Percentiles rank a stretch among this genome's conserved stretches.
These are phyloP conservation scores for Linderina pennispora DNA, from an alignment of 192 early-diverging fungal genomes.

Conservation along the genomic window DNA sequence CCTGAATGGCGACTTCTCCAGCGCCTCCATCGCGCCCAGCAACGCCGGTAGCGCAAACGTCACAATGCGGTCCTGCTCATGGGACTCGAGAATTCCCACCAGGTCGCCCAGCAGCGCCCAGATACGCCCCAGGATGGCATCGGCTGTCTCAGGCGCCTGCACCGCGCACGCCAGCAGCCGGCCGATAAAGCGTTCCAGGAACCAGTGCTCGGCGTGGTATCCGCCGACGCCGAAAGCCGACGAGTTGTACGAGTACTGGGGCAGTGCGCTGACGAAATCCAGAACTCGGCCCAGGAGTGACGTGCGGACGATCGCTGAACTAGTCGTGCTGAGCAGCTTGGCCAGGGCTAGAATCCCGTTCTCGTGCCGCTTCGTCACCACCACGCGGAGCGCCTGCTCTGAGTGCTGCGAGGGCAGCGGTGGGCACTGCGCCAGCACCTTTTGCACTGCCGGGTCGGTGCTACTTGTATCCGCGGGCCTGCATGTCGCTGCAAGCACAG, in stretches of 20 bases:
- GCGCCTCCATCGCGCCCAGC: slow-evolving; percentile 24
- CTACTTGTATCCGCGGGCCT: slow-evolving; percentile 2
- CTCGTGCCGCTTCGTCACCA: slow-evolving; percentile 32
- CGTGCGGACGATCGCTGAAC: slow-evolving; percentile 2
- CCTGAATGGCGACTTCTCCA: slow-evolving; percentile 24
- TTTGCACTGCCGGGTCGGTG: slow-evolving; percentile 14
- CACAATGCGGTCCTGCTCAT: slow-evolving; percentile 6
- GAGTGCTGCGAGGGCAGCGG: slow-evolving; percentile 3
- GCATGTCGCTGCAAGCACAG: slow-evolving; percentile 19
- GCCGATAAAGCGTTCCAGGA: slow-evolving; percentile 16
- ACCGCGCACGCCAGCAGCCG: slow-evolving; percentile 32
- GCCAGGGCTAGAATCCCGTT: slow-evolving; percentile 44
- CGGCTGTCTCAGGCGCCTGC: slow-evolving; percentile 5
- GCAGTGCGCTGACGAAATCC: slow-evolving; percentile 25
- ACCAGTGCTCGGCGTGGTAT: slow-evolving; percentile 19
- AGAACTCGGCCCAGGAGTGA: slow-evolving; percentile 27
- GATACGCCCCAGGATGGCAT: slow-evolving; percentile 14
- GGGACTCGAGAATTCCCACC: slow-evolving; percentile 8
- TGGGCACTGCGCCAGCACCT: slow-evolving; percentile 32
- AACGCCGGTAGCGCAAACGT: slow-evolving; percentile 24
- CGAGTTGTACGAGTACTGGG: slow-evolving; percentile 15
- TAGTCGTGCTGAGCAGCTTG: slow-evolving; percentile 22
- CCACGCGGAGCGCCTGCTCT: background rate
- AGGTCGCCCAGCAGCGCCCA: slow-evolving; percentile 25
- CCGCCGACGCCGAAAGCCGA: slow-evolving; percentile 15